Conservation (phyloP, 164 flowering plant genomes). For the Vitis labrusca region DNA sequence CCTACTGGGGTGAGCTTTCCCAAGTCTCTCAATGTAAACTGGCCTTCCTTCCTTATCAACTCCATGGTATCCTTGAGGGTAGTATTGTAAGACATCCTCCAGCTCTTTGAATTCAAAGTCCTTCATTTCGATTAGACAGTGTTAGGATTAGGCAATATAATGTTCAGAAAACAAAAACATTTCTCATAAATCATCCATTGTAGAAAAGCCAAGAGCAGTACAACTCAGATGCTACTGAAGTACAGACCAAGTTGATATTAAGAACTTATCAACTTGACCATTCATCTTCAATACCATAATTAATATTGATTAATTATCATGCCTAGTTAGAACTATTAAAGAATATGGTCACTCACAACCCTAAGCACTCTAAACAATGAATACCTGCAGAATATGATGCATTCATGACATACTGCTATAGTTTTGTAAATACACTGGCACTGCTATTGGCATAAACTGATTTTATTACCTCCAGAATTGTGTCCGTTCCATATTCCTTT, state of each 20-base stretch:
- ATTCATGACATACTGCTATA: background rate
- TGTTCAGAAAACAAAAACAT: background rate
- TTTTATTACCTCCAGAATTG: constrained; percentile 72
- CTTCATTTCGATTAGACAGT: constrained; percentile 24
- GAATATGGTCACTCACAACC: too few relatives aligned
- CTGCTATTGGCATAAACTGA: background rate
- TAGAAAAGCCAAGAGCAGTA: background rate
- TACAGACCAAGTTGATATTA: background rate
- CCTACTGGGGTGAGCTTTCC: constrained; percentile 87
- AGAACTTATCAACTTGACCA: background rate
- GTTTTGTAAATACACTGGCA: too few relatives aligned
- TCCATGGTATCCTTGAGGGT: constrained; percentile 99
- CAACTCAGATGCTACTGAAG: background rate
- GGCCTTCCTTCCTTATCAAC: constrained; percentile 96
- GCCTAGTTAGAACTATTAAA: too few relatives aligned
- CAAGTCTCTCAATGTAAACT: constrained; percentile 92
- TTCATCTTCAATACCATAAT: background rate
- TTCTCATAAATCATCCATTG: background rate
- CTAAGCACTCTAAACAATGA: too few relatives aligned
- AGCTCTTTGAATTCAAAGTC: constrained; percentile 86
- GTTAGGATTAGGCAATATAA: background rate
- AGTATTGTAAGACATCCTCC: constrained; percentile 78
- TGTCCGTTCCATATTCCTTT: constrained; percentile 81
- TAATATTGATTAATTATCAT: background rate
- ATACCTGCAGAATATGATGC: background rate